Evolutionary conservation across 129 eudicot genomes (phyloP), one percentile per base, ranked within the genome.

Genomic region (Tagetes patula): DNA sequence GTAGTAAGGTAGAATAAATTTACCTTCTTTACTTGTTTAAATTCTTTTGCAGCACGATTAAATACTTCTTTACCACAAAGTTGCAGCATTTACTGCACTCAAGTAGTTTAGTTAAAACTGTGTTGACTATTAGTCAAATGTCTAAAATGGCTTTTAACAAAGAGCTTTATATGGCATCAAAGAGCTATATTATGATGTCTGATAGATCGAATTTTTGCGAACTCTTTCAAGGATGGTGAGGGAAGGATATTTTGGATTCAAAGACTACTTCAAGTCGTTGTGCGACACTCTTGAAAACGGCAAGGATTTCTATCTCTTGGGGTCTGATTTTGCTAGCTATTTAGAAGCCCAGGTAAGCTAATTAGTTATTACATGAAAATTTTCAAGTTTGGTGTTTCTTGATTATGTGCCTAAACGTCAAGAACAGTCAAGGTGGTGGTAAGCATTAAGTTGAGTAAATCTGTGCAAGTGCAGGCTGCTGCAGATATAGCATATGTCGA

Each of bases 331-430:
- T 72, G 64, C 85, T 52, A 83, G 83, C 75, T 86, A 83, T 77
- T 75, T 86, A 40, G 90, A 86, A 79, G 87, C 90, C 73, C 90
- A 83, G 87, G 90, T 83, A 80, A 79, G 38, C 55, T 9, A 11
- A 10, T 27, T 39, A 64, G 66, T 50, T 14, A 71, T 43, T 11
- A 5, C 37, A 8, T 2, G 31, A 27, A 54, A 69, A 20, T 20
- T 63, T 12, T 7, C 46, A 33, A 27, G 31, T 69, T 62, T 61
- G 34, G 2, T 27, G 27, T 6, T 50, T 39, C 33, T 33, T 82
- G 67, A 36, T 55, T 20, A 66, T 58, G 60, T 55, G 70, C 61
- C 41, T 47, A 36, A 32, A 42, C 42, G 33, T 54, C 60, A 39
- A 53, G 43, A 67, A 30, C 8, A 11, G 9, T 34, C 65, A 31